Percentiles rank a stretch among this genome's conserved stretches.
phyloP scores from a whole-genome alignment of 352 stramenopile species.

The Pythium aristosporum region DNA sequence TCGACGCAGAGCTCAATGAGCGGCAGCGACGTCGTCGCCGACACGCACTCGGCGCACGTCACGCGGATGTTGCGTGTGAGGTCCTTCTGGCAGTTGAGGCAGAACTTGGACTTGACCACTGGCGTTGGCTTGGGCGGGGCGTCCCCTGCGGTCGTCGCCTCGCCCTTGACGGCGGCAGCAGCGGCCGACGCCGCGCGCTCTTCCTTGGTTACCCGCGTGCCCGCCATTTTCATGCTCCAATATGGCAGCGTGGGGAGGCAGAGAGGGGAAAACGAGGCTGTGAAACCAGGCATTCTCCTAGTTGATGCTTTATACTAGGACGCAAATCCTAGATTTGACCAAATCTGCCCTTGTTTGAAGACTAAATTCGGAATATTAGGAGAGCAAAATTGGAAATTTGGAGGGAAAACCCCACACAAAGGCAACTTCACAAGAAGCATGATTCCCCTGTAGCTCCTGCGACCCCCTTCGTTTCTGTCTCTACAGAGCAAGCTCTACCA shows the following conservation, averaged over 20 bases:
- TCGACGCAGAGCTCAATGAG: slow-evolving; percentile 93
- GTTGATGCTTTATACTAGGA: background rate
- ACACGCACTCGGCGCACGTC: slow-evolving; percentile 73
- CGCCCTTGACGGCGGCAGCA: background rate
- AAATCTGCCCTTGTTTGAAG: background rate
- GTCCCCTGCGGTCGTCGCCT: background rate
- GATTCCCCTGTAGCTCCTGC: too few relatives aligned
- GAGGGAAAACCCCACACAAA: background rate
- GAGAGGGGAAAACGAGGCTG: background rate
- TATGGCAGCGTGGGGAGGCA: background rate
- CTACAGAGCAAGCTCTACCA: background rate
- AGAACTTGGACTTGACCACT: slow-evolving; percentile 68
- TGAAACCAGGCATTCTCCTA: slow-evolving; percentile 8
- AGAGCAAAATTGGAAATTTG: background rate
- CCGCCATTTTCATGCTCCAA: slow-evolving; percentile 19
- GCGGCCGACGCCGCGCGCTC: background rate
- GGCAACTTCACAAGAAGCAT: background rate
- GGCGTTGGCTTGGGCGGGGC: slow-evolving; percentile 19
- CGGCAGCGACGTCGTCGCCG: slow-evolving; percentile 32
- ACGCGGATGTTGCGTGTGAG: slow-evolving; percentile 84
- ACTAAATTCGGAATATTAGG: background rate
- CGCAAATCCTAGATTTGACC: background rate
- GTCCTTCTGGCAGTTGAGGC: slow-evolving; percentile 86
- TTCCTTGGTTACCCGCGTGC: slow-evolving; percentile 5
- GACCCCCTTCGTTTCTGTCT: background rate